A percentile compares a stretch with the other conserved stretches of the same genome.
These are phyloP conservation scores for Amanita rubescens DNA, from an alignment of 768 basidiomycete genomes.

Conservation along the genomic window DNA sequence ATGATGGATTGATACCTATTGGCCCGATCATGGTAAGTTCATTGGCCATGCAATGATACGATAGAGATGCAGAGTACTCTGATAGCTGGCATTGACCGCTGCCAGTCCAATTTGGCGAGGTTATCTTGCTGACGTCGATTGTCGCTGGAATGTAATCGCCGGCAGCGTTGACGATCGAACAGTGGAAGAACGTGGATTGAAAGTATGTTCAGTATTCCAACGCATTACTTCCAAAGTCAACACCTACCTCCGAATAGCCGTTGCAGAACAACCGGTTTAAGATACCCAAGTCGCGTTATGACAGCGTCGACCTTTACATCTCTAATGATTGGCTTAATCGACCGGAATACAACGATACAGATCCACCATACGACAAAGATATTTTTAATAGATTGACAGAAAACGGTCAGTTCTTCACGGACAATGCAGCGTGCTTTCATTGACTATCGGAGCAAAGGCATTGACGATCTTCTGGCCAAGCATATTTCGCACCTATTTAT, in stretches of 20 bases:
- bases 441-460: constrained; percentile 37
- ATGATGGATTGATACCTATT: constrained; percentile 93
- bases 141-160: constrained; percentile 97
- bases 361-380: constrained; percentile 67
- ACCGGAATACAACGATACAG: constrained; percentile 89
- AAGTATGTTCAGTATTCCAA: constrained; percentile 34
- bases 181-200: constrained; percentile 85
- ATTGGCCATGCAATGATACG: constrained; percentile 1
- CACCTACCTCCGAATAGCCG: constrained; percentile 42
- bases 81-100: constrained; percentile 85
- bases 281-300: constrained; percentile 97
- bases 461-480: constrained; percentile 81
- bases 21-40: constrained; percentile 85
- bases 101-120: constrained; percentile 95
- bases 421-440: not conserved
- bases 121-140: constrained; percentile 93
- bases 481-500: constrained; percentile 96
- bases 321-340: constrained; percentile 82
- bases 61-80: not conserved
- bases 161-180: constrained; percentile 98
- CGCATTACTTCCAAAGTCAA: constrained; percentile 3
- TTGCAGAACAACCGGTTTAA: constrained; percentile 62
- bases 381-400: constrained; percentile 68
- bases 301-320: constrained; percentile 91
- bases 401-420: constrained; percentile 50